Base-by-base conservation (phyloP, 306 rosid species). In the Lagenaria siceraria region DNA sequence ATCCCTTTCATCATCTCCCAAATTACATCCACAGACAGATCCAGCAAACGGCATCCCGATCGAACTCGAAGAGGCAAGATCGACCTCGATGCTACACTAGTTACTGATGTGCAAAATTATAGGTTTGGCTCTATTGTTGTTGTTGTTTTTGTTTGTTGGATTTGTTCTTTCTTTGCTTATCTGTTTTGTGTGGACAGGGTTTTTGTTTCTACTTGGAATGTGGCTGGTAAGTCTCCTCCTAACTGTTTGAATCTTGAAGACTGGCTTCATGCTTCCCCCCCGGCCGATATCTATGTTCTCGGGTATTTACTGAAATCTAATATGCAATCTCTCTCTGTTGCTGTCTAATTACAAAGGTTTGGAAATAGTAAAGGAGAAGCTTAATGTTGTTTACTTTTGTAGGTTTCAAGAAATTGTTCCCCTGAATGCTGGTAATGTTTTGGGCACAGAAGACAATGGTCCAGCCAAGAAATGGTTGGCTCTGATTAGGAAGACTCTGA, bases 331-430 rank as follows among this genome's bases (percentile, higher is more conserved):
- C 58, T 77, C 49, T 46, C 18, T 63, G 56, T 49, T 62, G 27
- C 73, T 7, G 56, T 29, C 27, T 78, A 1, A 52, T 78, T 14
- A 62, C 18, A 31, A 33, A 78, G 2, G 31, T 51, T 75, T 75
- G 42, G 49, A 49, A 19, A 10, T 31, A 18, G 62, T 27, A 31
- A 18, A 10, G 38, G 40, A 11, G 77, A 52, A 51, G 27, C 49
- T 82, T 77, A 40, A 25, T 35, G 68, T 80, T 69, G 35, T 54
- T 58, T 61, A 76, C 79, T 69, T 70, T 72, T 66, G 80, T 88
- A 96, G 99, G 87, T 96, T 96, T 86, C 99, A 96, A 84, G 99
- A 96, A 88, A 91, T 96, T 78, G 99, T 96, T 53, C 99, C 99
- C 77, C 87, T 96, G 79, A 96, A 96, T 89, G 99, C 99, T 58